Percentiles rank a stretch among this genome's conserved stretches.
phyloP scores from a whole-genome alignment of 352 stramenopile genomes.

The Globisporangium echinulatum region DNA sequence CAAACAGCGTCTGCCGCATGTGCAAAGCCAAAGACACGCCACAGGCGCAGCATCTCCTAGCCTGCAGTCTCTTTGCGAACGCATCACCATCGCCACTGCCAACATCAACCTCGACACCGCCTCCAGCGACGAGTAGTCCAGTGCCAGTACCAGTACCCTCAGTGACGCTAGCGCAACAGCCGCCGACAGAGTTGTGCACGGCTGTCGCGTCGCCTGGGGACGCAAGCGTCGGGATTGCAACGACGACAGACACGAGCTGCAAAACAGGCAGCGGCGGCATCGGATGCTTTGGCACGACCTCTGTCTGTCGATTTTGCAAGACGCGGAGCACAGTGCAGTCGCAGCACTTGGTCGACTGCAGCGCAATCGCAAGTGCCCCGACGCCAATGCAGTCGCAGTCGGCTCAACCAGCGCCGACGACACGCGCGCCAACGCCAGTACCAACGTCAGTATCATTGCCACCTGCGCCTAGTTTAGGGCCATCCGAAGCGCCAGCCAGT shows the following conservation, averaged over 20 bases:
- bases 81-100: background rate
- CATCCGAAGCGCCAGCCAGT: too few species aligned
- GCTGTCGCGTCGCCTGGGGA: constrained; percentile 8
- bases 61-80: background rate
- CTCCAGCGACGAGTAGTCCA: background rate
- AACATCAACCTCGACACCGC: background rate
- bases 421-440: too few species aligned
- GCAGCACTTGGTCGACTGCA: constrained; percentile 12
- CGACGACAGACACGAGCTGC: constrained; percentile 7
- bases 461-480: too few species aligned
- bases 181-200: constrained; percentile 1
- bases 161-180: background rate
- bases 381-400: too few species aligned
- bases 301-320: constrained; percentile 17
- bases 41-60: constrained; percentile 4
- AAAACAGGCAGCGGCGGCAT: background rate
- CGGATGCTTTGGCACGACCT: constrained; percentile 7
- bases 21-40: constrained; percentile 13
- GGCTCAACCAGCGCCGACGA: too few species aligned
- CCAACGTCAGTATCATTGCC: background rate
- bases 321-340: constrained; percentile 9
- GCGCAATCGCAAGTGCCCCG: background rate
- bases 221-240: constrained; percentile 7
- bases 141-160: background rate
- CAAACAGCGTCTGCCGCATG: constrained; percentile 6